Base-by-base conservation (phyloP, 148 eudicot genomes). In the Vaccinium myrtillus region DNA sequence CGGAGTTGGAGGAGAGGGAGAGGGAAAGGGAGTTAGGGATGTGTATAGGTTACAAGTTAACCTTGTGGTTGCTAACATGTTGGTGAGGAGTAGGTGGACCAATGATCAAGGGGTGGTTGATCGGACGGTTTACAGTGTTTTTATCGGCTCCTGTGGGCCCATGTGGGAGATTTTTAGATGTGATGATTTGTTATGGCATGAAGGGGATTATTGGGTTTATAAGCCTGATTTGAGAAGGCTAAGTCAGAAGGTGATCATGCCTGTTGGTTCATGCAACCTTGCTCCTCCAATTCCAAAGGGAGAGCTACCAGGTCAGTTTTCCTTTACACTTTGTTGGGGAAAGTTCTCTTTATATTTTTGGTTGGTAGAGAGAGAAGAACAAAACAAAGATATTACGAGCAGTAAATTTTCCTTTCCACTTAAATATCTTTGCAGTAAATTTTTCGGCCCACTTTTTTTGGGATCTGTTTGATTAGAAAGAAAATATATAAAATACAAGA, bases 141-240 rank as follows among this genome's bases (percentile, higher is more conserved):
- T 94, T 58, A 21, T 88, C 0, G 91, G 90, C 0, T 75, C 86
- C 58, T 94, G 94, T 84, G 92, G 87, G 61, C 95, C 98, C 9
- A 93, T 94, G 94, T 79, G 86, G 88, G 98, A 94, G 87, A 65
- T 94, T 0, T 94, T 93, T 74, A 85, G 93, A 80, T 94, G 94
- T 82, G 93, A 93, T 71, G 98, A 94, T 83, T 67, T 93, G 65
- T 9, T 94, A 74, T 87, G 85, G 92, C 90, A 87, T 82, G 86
- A 87, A 56, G 91, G 87, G 2, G 88, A 88, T 18, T 84, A 81
- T 59, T 86, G 82, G 89, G 86, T 94, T 63, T 93, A 91, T 67
- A 91, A 83, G 86, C 95, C 98, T 11, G 86, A 90, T 54, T 83
- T 94, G 79, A 79, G 32, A 0, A 92, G 78, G 69, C 56, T 93